Conservation (phyloP, 768 basidiomycete species). For the Gymnopilus junonius region DNA sequence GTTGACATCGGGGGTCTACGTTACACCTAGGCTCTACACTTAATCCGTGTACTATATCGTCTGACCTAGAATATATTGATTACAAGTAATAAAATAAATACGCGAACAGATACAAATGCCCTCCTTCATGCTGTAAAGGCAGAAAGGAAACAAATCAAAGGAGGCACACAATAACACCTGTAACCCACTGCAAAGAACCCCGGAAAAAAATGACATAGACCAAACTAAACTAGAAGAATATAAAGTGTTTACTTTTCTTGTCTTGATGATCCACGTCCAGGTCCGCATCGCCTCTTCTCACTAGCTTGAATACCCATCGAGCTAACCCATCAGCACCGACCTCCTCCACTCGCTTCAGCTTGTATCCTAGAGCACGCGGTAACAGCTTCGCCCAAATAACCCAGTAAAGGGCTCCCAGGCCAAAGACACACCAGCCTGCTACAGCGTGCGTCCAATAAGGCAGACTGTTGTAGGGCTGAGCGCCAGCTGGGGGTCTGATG, state of each 20-base stretch:
- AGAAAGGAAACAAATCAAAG: no score
- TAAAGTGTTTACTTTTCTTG: background rate
- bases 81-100: no score
- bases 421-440: constrained; percentile 43
- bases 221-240: background rate
- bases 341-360: constrained; percentile 32
- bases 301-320: constrained; percentile 24
- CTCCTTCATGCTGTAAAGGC: no score
- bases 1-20: no score
- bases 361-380: constrained; percentile 34
- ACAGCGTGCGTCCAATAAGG: constrained; percentile 60
- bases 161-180: no score
- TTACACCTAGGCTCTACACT: no score
- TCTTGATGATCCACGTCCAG: background rate
- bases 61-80: no score
- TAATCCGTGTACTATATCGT: no score
- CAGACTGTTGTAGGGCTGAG: constrained; percentile 49
- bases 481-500: constrained; percentile 50
- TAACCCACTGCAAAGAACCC: no score
- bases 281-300: background rate
- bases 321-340: constrained; percentile 37
- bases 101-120: no score
- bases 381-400: constrained; percentile 7
- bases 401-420: constrained; percentile 31
- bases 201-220: background rate